A percentile compares a stretch with the other conserved stretches of the same genome.
Conservation (phyloP, 768 basidiomycete species). For the Auriscalpium microsporum region DNA sequence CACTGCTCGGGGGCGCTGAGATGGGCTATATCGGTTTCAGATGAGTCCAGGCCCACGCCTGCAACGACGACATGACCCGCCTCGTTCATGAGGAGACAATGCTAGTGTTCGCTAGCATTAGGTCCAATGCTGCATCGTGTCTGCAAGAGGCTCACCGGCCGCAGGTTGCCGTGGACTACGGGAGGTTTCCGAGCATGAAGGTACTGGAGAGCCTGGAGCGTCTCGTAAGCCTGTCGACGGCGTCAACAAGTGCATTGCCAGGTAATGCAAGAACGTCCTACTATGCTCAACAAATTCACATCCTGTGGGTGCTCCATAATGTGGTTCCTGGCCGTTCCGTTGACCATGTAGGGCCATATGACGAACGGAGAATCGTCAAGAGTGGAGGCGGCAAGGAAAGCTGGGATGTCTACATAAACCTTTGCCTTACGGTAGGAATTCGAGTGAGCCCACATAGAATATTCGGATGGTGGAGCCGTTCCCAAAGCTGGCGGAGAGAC, state of each 20-base stretch:
- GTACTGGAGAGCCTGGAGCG: not conserved
- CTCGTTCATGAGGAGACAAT: not conserved
- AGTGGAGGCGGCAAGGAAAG: not conserved
- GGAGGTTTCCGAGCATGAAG: not conserved
- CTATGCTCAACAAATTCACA: not conserved
- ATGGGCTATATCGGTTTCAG: not conserved
- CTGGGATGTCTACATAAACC: not conserved
- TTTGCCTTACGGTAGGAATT: not conserved
- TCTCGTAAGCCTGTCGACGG: not conserved
- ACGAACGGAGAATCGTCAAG: not conserved
- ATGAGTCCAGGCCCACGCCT: not conserved
- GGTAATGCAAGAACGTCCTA: too few species aligned
- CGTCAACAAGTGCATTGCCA: too few species aligned
- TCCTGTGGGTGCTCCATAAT: not conserved
- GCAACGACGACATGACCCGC: not conserved
- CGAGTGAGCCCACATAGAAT: not conserved
- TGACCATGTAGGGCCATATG: not conserved
- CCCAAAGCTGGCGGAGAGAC: not conserved
- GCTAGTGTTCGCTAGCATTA: too few species aligned
- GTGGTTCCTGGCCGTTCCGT: not conserved
- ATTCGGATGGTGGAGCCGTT: not conserved
- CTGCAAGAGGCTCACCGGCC: not conserved
- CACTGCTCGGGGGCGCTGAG: not conserved
- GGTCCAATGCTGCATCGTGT: too few species aligned
- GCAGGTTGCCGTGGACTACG: not conserved